Conservation (phyloP, 169 alveolate genomes). For the Eimeria maxima region DNA sequence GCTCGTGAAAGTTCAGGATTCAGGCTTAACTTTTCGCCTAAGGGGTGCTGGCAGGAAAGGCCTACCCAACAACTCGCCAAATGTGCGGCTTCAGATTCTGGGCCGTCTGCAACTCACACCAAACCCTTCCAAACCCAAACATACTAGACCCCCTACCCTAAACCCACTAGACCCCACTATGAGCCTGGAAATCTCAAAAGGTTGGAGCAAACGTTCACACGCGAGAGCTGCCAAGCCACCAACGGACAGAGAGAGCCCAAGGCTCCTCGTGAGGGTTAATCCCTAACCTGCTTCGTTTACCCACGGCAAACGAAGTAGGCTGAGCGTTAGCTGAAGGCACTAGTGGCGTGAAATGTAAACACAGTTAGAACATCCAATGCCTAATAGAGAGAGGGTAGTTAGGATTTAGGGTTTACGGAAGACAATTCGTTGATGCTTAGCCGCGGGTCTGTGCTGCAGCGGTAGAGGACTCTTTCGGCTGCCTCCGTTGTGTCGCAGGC, state of each 20-base stretch:
- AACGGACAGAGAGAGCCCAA: not conserved
- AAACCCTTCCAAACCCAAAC: constrained; percentile 14
- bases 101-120: constrained; percentile 66
- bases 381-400: not conserved
- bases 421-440: constrained; percentile 56
- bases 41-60: not conserved
- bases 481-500: constrained; percentile 68
- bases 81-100: constrained; percentile 28
- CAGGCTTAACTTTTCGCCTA: not conserved
- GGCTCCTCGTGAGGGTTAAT: not conserved
- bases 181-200: not conserved
- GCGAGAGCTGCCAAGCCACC: not conserved
- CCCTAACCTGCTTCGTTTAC: not conserved
- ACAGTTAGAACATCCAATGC: not conserved
- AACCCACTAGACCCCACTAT: not conserved
- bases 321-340: not conserved
- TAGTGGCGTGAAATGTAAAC: not conserved
- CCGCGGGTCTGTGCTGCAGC: constrained; percentile 76
- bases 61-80: constrained; percentile 42
- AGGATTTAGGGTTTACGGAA: constrained; percentile 22
- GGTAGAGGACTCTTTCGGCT: constrained; percentile 61
- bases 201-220: not conserved
- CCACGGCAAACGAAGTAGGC: not conserved
- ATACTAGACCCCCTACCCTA: not conserved
- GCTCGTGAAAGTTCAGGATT: not conserved